A percentile compares a stretch with the other conserved stretches of the same genome.
Conservation (phyloP, 2,329 filamentous ascomycete species). For the Xylariomycetidae sp. region DNA sequence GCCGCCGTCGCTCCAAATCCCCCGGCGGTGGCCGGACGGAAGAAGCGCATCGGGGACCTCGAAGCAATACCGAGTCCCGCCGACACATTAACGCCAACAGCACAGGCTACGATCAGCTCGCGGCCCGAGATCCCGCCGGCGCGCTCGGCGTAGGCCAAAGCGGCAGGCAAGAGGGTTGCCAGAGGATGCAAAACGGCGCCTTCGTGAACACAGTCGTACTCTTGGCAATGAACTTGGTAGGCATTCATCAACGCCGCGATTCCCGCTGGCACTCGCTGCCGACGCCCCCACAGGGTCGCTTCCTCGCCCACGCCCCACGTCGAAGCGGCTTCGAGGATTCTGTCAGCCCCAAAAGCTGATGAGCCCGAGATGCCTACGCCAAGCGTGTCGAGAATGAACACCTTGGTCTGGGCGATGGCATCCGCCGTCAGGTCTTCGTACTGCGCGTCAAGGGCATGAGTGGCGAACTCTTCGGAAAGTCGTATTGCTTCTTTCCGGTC, state of each 20-base stretch:
- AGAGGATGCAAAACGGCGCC: slow-evolving; percentile 7
- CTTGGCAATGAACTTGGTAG: slow-evolving; percentile 8
- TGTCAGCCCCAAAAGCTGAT: slow-evolving; percentile 6
- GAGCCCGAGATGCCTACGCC: slow-evolving; percentile 8
- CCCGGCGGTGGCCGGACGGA: slow-evolving; percentile 6
- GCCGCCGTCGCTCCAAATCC: slow-evolving; percentile 6
- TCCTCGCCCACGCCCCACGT: slow-evolving; percentile 1
- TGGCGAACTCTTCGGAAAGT: slow-evolving; percentile 3
- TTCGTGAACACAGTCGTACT: slow-evolving; percentile 9
- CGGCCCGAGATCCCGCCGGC: slow-evolving; percentile 2
- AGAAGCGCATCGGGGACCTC: slow-evolving; percentile 5
- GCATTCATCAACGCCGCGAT: slow-evolving; percentile 5
- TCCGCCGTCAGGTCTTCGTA: slow-evolving; percentile 6
- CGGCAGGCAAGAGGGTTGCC: slow-evolving; percentile 5
- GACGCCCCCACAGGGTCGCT: slow-evolving; percentile 5
- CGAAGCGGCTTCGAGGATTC: slow-evolving; percentile 1
- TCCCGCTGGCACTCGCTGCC: slow-evolving; percentile 1
- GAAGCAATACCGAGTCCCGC: slow-evolving; percentile 6
- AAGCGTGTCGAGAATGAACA: slow-evolving; percentile 7
- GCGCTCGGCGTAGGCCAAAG: slow-evolving; percentile 4
- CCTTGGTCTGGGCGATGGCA: slow-evolving; percentile 6
- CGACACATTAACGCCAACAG: slow-evolving; percentile 8
- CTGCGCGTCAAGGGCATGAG: slow-evolving; percentile 3
- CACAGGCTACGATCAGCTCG: slow-evolving; percentile 6
- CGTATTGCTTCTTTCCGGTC: too few species aligned